Evolutionary conservation across 1,284 basidiomycete species (phyloP), one percentile per base, ranked within the genome.

Genomic region (Ustilago shanxiensis): DNA sequence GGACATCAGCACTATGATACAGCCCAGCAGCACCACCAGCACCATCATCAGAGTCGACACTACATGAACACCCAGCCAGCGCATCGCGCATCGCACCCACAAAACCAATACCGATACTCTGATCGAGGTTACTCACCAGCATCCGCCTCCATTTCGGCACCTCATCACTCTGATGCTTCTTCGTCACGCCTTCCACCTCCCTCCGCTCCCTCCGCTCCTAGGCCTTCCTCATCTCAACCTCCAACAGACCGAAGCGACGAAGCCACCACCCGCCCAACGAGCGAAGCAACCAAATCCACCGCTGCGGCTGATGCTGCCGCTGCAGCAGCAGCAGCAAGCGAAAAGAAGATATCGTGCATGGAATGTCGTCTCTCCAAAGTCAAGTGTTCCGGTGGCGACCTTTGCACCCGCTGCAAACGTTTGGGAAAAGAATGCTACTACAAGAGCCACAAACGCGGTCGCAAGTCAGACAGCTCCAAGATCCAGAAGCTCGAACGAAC

Each of bases 341-440:
- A 79, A 29, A 79, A 76, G 50, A 79, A 79, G 58, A 75, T 79
- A 37, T 75, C 72, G 18, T 79, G 77, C 70, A 70, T 79, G 67
- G 77, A 75, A 35, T 79, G 77, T 39, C 68, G 77, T 22, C 60
- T 64, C 31, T 69, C 65, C 59, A 79, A 79, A 41, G 77, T 79
- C 44, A 79, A 79, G 54, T 79, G 77, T 41, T 68, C 72, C 37
- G 72, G 73, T 26, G 73, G 70, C 20, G 59, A 68, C n/a, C 59
- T 67, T 5, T 79, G 77, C 61, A 53, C 55, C 3, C 68, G 77
- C 3, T 79, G 77, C 66, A 67, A 72, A 53, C 68, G 77, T 37
- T 62, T 76, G 0, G 65, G 62, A 31, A 72, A 72, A 33, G 60
- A 65, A 39, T 79, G 77, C 65, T 69, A 60, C 58, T 79, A 72